Evolutionary conservation across 2,329 filamentous ascomycete genomes (phyloP), one percentile per base, ranked within the genome.

Genomic region (Beauveria bassiana): DNA sequence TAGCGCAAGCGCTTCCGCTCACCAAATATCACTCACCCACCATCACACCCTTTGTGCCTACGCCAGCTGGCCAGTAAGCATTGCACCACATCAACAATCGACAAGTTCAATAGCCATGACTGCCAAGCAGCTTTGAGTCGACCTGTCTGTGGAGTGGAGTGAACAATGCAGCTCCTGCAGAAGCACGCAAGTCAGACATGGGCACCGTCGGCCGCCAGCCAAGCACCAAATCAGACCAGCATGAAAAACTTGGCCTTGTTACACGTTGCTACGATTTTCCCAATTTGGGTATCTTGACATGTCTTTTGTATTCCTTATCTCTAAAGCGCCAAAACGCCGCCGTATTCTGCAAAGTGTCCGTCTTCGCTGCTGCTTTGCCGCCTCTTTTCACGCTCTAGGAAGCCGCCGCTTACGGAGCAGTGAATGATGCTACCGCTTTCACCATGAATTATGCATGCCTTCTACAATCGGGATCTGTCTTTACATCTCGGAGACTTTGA

Each of bases 1-100:
- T 60, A 60, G 47, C 57, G 49, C 49, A 60, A 60, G 57, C 57
- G 57, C 57, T 60, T 60, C 57, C 57, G 57, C 40, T 46, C 49
- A 52, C 24, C 56, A 58, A 38, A 43, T 14, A 59, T 22, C 31
- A 49, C 7, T 49, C 46, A 49, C 14, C 20, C n/a, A 24, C 22
- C 43, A 45, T 45, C 20, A 45, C 46, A 18, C 12, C 5, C 46
- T 24, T 49, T 28, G 34, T 38, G 34, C 34, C 34, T 38, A 38
- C 46, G 24, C 46, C 46, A 10, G 28, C 28, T 31, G 8, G 28
- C 28, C 28, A 49, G 20, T 49, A 24, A 28, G 22, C 26, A 18
- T 28, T 31, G 24, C 22, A 46, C 45, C 20, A 46, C 22, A 26
- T 47, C 20, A 14, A 47, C 20, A 47, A 47, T 16, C 5, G 22